Evolutionary conservation across 106 monocot species (phyloP).

Genomic region (Platanthera zijinensis): DNA sequence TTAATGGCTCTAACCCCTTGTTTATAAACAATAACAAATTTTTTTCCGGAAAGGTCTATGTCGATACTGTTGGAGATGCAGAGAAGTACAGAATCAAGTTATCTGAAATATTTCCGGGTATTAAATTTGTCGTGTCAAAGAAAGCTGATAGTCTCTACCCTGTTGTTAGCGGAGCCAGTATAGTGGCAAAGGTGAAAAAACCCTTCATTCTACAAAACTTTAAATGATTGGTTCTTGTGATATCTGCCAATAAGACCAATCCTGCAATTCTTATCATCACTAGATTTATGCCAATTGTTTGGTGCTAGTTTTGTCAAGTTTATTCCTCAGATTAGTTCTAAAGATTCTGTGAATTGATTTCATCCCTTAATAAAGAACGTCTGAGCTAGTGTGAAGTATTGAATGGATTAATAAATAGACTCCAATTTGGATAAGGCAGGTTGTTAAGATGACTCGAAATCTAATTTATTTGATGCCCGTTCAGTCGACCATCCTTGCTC

Average conservation of each 20-base stretch:
- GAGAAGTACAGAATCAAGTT: slow-evolving; percentile 81
- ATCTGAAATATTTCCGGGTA: slow-evolving; percentile 67
- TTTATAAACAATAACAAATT: not conserved
- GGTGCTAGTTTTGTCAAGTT: not conserved
- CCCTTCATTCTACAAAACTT: not conserved
- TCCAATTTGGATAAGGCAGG: not conserved
- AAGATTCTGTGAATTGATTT: not conserved
- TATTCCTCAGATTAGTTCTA: not conserved
- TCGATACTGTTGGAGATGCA: slow-evolving; percentile 98
- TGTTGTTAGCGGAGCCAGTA: slow-evolving; percentile 97
- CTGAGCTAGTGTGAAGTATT: not conserved
- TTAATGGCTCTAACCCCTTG: not conserved
- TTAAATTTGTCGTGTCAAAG: slow-evolving; percentile 87
- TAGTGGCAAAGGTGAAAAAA: slow-evolving; percentile 81
- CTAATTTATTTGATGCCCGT: too few species aligned
- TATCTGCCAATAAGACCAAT: not conserved
- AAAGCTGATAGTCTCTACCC: slow-evolving; percentile 97
- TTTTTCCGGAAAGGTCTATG: slow-evolving; percentile 55
- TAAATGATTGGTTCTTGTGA: not conserved
- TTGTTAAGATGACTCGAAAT: too few species aligned
- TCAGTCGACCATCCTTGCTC: too few species aligned
- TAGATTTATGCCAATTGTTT: not conserved
- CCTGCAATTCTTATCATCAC: not conserved
- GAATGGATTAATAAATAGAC: not conserved
- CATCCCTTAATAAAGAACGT: not conserved